Evolutionary conservation across 345 rosid genomes (phyloP).

Genomic region (Hibiscus tridactylites): DNA sequence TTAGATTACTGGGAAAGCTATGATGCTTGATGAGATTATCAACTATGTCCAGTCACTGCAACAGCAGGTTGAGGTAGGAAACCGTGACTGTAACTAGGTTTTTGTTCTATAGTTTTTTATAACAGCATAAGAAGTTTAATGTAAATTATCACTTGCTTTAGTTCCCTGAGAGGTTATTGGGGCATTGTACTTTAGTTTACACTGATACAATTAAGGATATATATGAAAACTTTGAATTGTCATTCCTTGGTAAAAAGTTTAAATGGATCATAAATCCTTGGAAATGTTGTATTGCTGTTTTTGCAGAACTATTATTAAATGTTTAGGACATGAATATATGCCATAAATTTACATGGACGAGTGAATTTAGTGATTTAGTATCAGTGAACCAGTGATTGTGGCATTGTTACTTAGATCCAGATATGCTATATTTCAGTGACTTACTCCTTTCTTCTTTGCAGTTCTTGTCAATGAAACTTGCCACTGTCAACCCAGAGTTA

Average conservation of each 20-base stretch:
- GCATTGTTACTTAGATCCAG: not conserved
- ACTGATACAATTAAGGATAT: not conserved
- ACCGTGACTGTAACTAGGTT: not conserved
- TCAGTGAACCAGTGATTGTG: too few species aligned
- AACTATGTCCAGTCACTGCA: constrained; percentile 96
- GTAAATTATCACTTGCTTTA: too few species aligned
- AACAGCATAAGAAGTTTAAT: too few species aligned
- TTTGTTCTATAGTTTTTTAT: too few species aligned
- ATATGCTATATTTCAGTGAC: not conserved
- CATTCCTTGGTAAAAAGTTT: not conserved
- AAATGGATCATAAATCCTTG: not conserved
- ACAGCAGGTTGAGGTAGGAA: constrained; percentile 92
- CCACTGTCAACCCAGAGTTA: constrained; percentile 81
- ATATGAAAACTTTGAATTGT: not conserved
- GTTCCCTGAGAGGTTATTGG: not conserved
- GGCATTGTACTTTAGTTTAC: not conserved
- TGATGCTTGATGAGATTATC: constrained; percentile 98
- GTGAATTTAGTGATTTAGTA: not conserved
- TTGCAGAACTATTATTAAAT: not conserved
- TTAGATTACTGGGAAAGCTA: constrained; percentile 95
- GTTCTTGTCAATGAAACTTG: constrained; percentile 96
- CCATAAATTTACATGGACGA: not conserved
- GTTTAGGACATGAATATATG: not conserved
- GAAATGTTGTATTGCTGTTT: not conserved
- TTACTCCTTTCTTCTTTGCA: constrained; percentile 24